A percentile compares a stretch with the other conserved stretches of the same genome.
phyloP scores from a whole-genome alignment of 2,329 filamentous ascomycete species.

The Nothophoma quercina region DNA sequence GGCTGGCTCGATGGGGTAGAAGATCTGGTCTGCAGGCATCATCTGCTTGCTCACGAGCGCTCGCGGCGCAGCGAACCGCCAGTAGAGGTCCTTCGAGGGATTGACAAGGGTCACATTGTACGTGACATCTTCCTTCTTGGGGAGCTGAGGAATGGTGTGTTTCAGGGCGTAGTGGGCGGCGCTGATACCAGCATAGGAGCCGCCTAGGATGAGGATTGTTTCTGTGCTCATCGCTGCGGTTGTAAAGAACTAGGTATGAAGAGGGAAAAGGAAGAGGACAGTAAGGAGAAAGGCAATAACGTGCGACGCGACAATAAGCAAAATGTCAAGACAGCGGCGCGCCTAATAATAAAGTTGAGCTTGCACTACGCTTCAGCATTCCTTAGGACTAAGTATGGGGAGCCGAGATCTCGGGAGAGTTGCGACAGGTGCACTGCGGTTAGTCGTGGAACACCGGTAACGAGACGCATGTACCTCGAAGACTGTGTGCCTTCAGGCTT shows the following conservation, averaged over 20 bases:
- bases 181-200: constrained; percentile 46
- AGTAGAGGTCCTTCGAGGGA: constrained; percentile 63
- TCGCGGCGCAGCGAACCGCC: constrained; percentile 62
- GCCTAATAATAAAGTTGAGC: constrained; percentile 20
- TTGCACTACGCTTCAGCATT: constrained; percentile 11
- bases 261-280: neutral
- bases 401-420: constrained; percentile 18
- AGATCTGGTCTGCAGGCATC: constrained; percentile 58
- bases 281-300: neutral
- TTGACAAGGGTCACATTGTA: constrained; percentile 65
- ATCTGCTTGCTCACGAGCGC: constrained; percentile 60
- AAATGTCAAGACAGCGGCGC: constrained; percentile 14
- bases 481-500: neutral
- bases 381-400: constrained; percentile 19
- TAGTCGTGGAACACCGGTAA: constrained; percentile 2
- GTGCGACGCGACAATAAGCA: constrained; percentile 6
- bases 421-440: constrained; percentile 4
- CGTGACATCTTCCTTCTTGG: constrained; percentile 44
- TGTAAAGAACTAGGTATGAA: neutral
- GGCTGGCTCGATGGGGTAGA: constrained; percentile 59
- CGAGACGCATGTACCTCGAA: neutral
- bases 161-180: constrained; percentile 48
- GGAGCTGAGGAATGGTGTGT: constrained; percentile 45
- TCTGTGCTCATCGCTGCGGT: constrained; percentile 43
- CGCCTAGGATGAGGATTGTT: constrained; percentile 48